Conservation (phyloP, 225 moss, liverwort and hornwort genomes). For the Antitrichia curtipendula region DNA sequence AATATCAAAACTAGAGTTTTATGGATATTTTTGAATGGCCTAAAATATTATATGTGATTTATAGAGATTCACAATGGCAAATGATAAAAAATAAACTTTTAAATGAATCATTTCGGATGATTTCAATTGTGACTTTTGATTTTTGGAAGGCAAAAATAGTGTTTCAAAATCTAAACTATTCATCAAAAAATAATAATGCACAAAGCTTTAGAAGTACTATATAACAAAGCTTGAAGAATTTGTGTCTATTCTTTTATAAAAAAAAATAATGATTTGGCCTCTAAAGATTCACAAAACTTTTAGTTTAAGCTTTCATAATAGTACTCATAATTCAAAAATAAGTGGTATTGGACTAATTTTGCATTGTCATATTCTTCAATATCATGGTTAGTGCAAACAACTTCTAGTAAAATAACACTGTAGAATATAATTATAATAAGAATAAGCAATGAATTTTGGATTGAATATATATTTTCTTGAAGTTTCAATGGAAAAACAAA, state of each 20-base stretch:
- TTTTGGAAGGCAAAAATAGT: background rate
- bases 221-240: background rate
- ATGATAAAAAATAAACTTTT: background rate
- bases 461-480: background rate
- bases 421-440: background rate
- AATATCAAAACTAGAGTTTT: too few relatives aligned
- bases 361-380: rapidly evolving
- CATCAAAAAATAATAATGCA: rapidly evolving
- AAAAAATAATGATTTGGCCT: background rate
- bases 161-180: background rate
- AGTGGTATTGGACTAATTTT: background rate
- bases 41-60: background rate
- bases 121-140: background rate
- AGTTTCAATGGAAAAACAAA: background rate
- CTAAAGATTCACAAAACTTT: background rate
- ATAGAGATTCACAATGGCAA: background rate
- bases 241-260: background rate
- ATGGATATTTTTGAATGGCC: background rate
- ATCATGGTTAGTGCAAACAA: rapidly evolving
- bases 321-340: background rate
- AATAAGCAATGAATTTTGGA: background rate
- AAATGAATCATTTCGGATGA: background rate
- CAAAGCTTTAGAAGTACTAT: background rate
- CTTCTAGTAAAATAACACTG: background rate
- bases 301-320: background rate